Base-by-base conservation (phyloP, 768 basidiomycete species). In the Hortiboletus flavorubellus region DNA sequence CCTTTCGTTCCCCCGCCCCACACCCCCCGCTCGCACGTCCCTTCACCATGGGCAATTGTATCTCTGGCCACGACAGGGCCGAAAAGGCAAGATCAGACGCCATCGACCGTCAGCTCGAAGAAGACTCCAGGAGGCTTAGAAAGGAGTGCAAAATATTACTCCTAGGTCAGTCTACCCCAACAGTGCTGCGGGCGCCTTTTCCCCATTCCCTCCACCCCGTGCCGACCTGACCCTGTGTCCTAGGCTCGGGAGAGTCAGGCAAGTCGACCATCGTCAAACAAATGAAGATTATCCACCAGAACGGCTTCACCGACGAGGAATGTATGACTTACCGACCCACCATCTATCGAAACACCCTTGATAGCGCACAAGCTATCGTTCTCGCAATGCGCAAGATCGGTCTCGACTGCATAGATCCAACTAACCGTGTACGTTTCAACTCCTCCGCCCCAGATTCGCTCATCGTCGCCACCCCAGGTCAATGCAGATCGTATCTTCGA, bases 211-310 rank as follows among this genome's bases (percentile, higher is more conserved):
- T 4, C 26, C 26, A 26, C 26, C 26, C 37, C 7, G 10, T 31
- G 12, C 49, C n/a, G 8, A 62, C 30, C 23, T 35, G 0, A 44
- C 53, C 21, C 21, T 29, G 6, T 31, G 18, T 29, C n/a, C 14
- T 62, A 95, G 94, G 95, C 52, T 94, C 93, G 14, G 93, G 95
- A 64, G 93, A 96, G 76, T 91, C 89, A 1, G 96, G 95, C 7
- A 98, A 98, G 74, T 87, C 85, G 5, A 98, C 95, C 0, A 93
- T 98, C 60, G 93, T 97, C 35, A 98, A 98, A 69, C 95, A 98
- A 72, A 97, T 98, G 94, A 97, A 96, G 79, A 95, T 98, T 54
- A 94, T 98, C 46, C 91, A 98, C 70, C 91, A 96, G 70, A 85
- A 87, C 58, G 95, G 95, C 12, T 98, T 93, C 73, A 82, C 86